Evolutionary conservation across 176 grass and related monocot species (phyloP).

Genomic region (Lolium perenne): DNA sequence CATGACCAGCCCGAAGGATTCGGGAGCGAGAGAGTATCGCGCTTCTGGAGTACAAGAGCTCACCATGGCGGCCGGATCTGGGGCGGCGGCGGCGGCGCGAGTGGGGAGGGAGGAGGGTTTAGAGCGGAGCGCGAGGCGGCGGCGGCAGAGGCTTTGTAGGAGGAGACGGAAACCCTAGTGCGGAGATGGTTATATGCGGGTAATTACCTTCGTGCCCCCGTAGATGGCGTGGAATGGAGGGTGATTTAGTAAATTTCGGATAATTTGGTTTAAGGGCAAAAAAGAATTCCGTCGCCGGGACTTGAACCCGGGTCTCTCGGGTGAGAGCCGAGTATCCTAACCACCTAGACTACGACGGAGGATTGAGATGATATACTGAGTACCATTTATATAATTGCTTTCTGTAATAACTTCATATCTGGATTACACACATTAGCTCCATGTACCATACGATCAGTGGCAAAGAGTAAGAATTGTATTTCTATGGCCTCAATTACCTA

Average conservation of each 20-base stretch:
- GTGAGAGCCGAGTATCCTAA: slow-evolving; percentile 99
- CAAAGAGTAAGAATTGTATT: too few relatives aligned
- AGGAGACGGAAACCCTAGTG: slow-evolving; percentile 43
- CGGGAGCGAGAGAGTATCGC: not conserved
- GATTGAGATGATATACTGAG: too few relatives aligned
- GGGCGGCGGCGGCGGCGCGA: not conserved
- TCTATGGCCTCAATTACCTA: too few relatives aligned
- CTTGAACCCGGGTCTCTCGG: slow-evolving; percentile 95
- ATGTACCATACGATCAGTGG: too few relatives aligned
- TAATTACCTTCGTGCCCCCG: slow-evolving; percentile 25
- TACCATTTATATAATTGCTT: too few relatives aligned
- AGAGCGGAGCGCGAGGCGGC: slow-evolving; percentile 3
- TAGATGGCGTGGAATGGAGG: fast-evolving
- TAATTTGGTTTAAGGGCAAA: not conserved
- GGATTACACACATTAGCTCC: too few relatives aligned
- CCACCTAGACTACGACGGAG: slow-evolving; percentile 97
- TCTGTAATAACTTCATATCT: too few relatives aligned
- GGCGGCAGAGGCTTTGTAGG: slow-evolving; percentile 42
- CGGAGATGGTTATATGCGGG: not conserved
- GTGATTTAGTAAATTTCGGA: not conserved
- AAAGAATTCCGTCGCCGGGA: slow-evolving; percentile 71
- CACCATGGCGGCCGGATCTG: slow-evolving; percentile 57
- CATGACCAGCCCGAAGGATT: not conserved
- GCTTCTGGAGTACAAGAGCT: not conserved
- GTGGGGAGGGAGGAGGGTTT: not conserved